Evolutionary conservation across 1,284 basidiomycete species (phyloP), one percentile per base, ranked within the genome.

Genomic region (Leccinum subspadiceum): DNA sequence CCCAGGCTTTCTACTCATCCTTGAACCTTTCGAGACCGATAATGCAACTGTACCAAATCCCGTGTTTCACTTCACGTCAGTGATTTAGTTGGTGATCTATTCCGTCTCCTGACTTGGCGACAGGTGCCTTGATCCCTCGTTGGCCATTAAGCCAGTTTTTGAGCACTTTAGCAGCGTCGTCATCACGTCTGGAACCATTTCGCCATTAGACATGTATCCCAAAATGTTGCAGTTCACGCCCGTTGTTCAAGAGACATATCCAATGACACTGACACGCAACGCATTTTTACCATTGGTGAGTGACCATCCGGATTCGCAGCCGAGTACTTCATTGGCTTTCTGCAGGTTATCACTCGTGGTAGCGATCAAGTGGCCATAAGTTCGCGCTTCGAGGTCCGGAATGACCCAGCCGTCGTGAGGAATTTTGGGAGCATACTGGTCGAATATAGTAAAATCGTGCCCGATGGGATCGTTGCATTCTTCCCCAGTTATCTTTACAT

Each of bases 401-500:
- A 99, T 75, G 97, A 99, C 75, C 97, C 97, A 5, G 96, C 97
- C 2, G 97, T 99, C 22, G 97, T 99, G 58, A 87, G 97, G 62
- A 99, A 99, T 76, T 99, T 98, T 73, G 97, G 97, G 39, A 97
- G 92, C 71, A 98, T 99, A 75, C 84, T 99, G 39, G 90, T 98
- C 69, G 97, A 99, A 76, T 98, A 98, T 78, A 93, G 93, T 75
- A 96, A 96, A 74, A 94, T 94, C 58, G 94, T 99, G 0, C 97
- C 97, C 5, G 97, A 99, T 75, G 97, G 97, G n/a, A 93, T 99
- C 62, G 97, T 98, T 35, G 96, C 96, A 7, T 99, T 99, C 84
- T 99, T 99, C 78, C 97, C 97, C 15, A 96, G 93, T 73, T 99
- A 99, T 78, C 85, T 99, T 26, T 99, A 99, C 77, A 99, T 99